Conservation (phyloP, 805 yeast genomes). For the Saturnispora gosingensis region DNA sequence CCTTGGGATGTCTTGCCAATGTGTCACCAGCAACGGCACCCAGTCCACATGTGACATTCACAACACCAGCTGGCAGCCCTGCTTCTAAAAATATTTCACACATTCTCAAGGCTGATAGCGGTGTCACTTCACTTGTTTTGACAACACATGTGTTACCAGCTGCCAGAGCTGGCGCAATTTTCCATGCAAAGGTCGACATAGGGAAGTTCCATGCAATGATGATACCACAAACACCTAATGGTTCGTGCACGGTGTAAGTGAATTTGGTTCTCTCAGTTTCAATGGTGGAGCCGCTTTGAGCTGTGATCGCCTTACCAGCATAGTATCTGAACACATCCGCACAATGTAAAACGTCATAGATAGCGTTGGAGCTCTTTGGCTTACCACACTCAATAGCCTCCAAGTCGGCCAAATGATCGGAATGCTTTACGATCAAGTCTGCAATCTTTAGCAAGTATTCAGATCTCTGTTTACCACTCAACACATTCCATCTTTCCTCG, state of each 20-base stretch:
- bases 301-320: constrained; percentile 71
- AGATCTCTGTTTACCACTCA: constrained; percentile 38
- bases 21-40: constrained; percentile 55
- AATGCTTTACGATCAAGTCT: constrained; percentile 37
- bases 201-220: constrained; percentile 72
- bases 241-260: constrained; percentile 56
- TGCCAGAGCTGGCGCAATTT: constrained; percentile 58
- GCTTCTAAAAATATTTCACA: constrained; percentile 47
- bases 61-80: constrained; percentile 56
- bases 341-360: constrained; percentile 50
- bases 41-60: constrained; percentile 53
- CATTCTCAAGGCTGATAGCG: constrained; percentile 52
- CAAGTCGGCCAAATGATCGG: constrained; percentile 42
- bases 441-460: constrained; percentile 41
- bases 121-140: constrained; percentile 60
- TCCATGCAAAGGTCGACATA: constrained; percentile 59
- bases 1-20: constrained; percentile 45
- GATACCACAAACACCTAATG: constrained; percentile 63
- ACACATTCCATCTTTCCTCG: constrained; percentile 35
- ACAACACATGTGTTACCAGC: constrained; percentile 57
- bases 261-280: constrained; percentile 50
- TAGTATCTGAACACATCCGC: constrained; percentile 50
- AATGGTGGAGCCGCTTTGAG: constrained; percentile 49
- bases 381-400: constrained; percentile 57
- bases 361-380: constrained; percentile 42